A percentile compares a stretch with the other conserved stretches of the same genome.
phyloP scores from a whole-genome alignment of 2,329 filamentous ascomycete species.

The Sarocladium kiliense region DNA sequence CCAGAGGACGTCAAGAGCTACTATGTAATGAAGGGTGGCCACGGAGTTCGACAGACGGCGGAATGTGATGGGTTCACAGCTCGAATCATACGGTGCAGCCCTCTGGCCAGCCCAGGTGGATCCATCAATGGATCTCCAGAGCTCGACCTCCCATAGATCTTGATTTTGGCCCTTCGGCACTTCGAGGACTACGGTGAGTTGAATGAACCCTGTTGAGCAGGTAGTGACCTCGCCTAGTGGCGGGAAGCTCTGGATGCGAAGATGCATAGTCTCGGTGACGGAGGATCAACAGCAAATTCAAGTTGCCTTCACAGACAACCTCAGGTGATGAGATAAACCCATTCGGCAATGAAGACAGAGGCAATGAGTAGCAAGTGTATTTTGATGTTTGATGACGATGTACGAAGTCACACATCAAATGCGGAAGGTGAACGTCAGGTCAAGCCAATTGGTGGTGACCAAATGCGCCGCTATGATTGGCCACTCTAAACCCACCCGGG shows the following conservation, averaged over 20 bases:
- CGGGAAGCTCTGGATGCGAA: slow-evolving; percentile 52
- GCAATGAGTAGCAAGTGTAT: not conserved
- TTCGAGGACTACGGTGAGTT: slow-evolving; percentile 67
- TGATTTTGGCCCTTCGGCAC: slow-evolving; percentile 47
- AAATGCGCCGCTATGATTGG: slow-evolving; percentile 1
- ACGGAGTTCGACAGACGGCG: slow-evolving; percentile 25
- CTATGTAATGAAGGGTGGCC: slow-evolving; percentile 48
- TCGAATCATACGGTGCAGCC: slow-evolving; percentile 23
- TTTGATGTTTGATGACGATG: not conserved
- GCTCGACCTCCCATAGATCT: slow-evolving; percentile 63
- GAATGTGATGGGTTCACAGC: slow-evolving; percentile 43
- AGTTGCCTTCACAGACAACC: not conserved
- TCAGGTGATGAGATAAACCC: not conserved
- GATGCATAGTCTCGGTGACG: slow-evolving; percentile 31
- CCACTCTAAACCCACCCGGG: too few species aligned
- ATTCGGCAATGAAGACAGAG: not conserved
- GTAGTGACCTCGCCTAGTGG: slow-evolving; percentile 71
- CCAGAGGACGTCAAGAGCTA: slow-evolving; percentile 40
- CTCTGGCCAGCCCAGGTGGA: slow-evolving; percentile 49
- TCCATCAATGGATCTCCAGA: slow-evolving; percentile 65
- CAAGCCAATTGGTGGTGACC: not conserved
- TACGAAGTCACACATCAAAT: not conserved
- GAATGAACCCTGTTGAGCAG: not conserved
- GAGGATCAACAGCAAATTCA: too few species aligned
- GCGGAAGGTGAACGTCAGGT: not conserved